Base-by-base conservation (phyloP, 306 rosid genomes). In the cucumber (Cucumis sativus) region DNA sequence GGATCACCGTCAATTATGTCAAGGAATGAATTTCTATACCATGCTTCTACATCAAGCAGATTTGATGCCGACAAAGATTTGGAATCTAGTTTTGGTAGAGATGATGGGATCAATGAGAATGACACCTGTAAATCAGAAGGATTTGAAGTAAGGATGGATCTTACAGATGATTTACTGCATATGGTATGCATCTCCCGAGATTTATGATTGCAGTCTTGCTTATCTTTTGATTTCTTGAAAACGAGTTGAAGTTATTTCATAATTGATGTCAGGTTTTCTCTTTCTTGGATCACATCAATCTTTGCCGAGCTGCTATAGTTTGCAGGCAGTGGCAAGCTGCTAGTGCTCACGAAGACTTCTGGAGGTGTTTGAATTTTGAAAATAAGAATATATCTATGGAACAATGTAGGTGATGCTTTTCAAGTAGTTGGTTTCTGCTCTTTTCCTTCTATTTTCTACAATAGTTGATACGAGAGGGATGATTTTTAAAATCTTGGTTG, bases 291-390 rank as follows among this genome's bases (percentile, higher is more conserved):
- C 93, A 89, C 76, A 79, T 84, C 79, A 85, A 88, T 88, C 99
- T 96, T 57, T 96, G 99, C 82, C 88, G 81, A 88, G 99, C 98
- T 66, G 98, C 98, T 73, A 83, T 90, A 77, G 98, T 96, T 40
- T 96, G 99, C 82, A 87, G 84, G 84, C 99, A 96, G 81, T 96
- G 99, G 99, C 89, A 91, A 82, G 74, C 80, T 76, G 99, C 98
- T 71, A 91, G 99, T 89, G 92, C 96, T 45, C 99, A 96, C 81
- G 99, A 91, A 83, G 99, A 96, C 84, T 96, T 96, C 80, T 96
- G 99, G 99, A 92, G 83, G 80, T 83, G 84, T 81, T 89, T 96
- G 86, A 86, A 89, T 87, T 92, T 96, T 87, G 96, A 92, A 85
- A 88, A 96, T 77, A 87, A 93, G 52, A 92, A 87, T 84, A 92